Conservation (phyloP, 225 moss, liverwort and hornwort species). For the Pseudisothecium myosuroides region DNA sequence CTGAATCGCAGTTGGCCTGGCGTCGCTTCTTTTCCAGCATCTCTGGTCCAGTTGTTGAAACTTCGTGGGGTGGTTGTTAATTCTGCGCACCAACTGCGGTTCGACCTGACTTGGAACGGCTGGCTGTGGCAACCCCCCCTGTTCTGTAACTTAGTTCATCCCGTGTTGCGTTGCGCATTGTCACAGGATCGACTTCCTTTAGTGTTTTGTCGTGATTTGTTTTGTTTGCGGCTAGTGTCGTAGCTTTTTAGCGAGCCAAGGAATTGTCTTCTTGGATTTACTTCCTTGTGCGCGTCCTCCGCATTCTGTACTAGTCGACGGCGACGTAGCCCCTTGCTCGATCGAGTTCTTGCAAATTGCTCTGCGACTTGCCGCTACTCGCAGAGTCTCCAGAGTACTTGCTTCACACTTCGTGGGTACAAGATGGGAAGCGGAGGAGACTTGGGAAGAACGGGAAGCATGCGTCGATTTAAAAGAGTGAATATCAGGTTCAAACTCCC, state of each 20-base stretch:
- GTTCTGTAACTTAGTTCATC: background rate
- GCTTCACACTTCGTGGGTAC: background rate
- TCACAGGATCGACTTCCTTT: background rate
- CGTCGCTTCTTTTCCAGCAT: background rate
- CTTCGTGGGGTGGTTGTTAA: background rate
- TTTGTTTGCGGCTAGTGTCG: background rate
- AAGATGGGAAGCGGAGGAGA: conserved; percentile 69
- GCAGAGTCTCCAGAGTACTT: background rate
- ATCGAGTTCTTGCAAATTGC: background rate
- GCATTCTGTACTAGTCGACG: background rate
- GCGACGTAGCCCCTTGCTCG: background rate
- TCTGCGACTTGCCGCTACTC: background rate
- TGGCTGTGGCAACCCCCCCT: background rate
- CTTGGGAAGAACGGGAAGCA: conserved; percentile 19
- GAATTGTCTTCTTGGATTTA: background rate
- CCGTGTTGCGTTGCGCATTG: background rate
- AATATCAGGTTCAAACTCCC: conserved; percentile 64
- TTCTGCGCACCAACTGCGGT: background rate
- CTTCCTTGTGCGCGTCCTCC: background rate
- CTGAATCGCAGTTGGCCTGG: background rate
- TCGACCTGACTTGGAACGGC: background rate
- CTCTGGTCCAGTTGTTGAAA: background rate
- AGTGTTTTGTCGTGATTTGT: background rate
- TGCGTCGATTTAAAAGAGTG: conserved; percentile 39
- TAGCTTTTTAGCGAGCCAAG: background rate